Percentiles rank a stretch among this genome's conserved stretches.
These are phyloP conservation scores for Pseudofabraea citricarpa DNA, from an alignment of 2,329 filamentous ascomycete species.

Conservation along the genomic window DNA sequence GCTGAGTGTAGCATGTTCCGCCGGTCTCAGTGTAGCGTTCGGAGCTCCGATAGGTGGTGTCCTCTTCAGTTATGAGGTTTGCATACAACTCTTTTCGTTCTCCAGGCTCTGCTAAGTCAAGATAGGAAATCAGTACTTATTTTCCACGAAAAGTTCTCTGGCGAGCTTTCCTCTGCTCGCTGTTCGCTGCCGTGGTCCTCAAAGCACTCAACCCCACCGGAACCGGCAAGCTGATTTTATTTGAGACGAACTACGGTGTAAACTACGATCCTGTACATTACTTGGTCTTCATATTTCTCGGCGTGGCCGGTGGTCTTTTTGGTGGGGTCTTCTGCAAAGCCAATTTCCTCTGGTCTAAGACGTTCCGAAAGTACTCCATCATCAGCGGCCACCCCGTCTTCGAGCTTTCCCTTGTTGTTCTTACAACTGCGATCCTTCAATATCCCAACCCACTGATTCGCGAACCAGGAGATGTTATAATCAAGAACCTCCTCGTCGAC, in stretches of 20 bases:
- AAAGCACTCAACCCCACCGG: constrained; percentile 54
- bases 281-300: constrained; percentile 50
- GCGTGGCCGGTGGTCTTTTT: constrained; percentile 52
- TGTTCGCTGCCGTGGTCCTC: constrained; percentile 49
- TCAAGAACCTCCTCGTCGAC: constrained; percentile 52
- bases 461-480: constrained; percentile 49
- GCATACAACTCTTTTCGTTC: no score
- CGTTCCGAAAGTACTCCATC: constrained; percentile 44
- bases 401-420: constrained; percentile 48
- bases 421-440: constrained; percentile 48
- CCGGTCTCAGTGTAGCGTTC: constrained; percentile 55
- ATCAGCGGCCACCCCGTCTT: constrained; percentile 52
- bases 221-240: constrained; percentile 55
- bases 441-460: constrained; percentile 51
- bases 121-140: constrained; percentile 55
- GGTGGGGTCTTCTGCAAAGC: constrained; percentile 54
- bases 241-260: constrained; percentile 54
- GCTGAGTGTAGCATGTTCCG: constrained; percentile 50
- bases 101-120: no score
- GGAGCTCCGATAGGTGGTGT: constrained; percentile 59
- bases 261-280: constrained; percentile 52
- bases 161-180: constrained; percentile 53
- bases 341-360: constrained; percentile 52
- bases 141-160: constrained; percentile 56
- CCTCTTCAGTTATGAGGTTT: constrained; percentile 51